These are phyloP conservation scores for Rhizopus microsporus DNA, from an alignment of 371 early-diverging fungal genomes.

Conservation along the genomic window DNA sequence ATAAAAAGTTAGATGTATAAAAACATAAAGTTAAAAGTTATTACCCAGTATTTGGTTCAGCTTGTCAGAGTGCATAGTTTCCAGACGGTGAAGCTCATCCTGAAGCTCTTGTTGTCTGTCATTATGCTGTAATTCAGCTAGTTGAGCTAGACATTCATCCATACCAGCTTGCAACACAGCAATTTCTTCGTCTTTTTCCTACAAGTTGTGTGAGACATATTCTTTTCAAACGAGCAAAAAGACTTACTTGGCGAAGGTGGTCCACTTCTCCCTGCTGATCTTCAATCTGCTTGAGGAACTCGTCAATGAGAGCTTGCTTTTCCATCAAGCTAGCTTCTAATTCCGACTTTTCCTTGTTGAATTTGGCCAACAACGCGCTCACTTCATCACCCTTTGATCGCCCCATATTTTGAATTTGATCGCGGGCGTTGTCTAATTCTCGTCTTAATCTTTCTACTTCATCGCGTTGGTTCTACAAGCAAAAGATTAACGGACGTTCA, in stretches of 20 bases:
- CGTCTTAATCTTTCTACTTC: constrained; percentile 79
- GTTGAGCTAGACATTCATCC: constrained; percentile 90
- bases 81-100: constrained; percentile 65
- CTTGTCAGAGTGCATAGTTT: constrained; percentile 68
- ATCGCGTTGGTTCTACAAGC: constrained; percentile 65
- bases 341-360: constrained; percentile 81
- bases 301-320: constrained; percentile 56
- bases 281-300: constrained; percentile 67
- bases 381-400: constrained; percentile 82
- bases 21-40: neutral
- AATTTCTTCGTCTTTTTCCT: constrained; percentile 87
- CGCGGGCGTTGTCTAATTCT: constrained; percentile 77
- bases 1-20: neutral
- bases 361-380: constrained; percentile 71
- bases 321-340: constrained; percentile 65
- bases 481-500: neutral
- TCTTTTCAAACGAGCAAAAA: neutral
- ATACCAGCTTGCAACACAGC: constrained; percentile 90
- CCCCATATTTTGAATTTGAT: constrained; percentile 76
- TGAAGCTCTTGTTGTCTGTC: constrained; percentile 64
- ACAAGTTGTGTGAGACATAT: neutral
- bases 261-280: constrained; percentile 72
- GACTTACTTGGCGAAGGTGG: constrained; percentile 52
- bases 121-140: constrained; percentile 75
- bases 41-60: constrained; percentile 82